Evolutionary conservation across 106 monocot species (phyloP), one percentile per base, ranked within the genome.

Genomic region (Allium sativum): DNA sequence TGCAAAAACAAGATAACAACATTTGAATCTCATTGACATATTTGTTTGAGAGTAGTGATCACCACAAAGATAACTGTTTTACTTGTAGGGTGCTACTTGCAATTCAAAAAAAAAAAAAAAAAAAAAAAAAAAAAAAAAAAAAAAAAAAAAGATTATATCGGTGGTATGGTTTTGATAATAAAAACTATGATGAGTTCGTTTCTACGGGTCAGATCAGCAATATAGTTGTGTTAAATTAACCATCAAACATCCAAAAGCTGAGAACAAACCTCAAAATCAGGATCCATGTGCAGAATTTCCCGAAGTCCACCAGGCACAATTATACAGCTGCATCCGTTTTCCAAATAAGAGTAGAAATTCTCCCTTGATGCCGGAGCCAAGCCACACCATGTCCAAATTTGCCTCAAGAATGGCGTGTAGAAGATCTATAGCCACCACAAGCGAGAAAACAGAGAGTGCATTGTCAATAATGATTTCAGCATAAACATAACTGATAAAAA

Each of bases 361-460:
- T 84, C 78, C 67, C 73, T 95, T 9, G 86, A 68, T 17, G 84
- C 89, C 42, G 95, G 76, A 11, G 76, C 59, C 41, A 90, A 71
- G 21, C 90, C 95, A 45, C 84, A 60, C 90, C 90, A 96, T 50
- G 95, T 82, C 86, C 87, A 90, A 20, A 96, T 72, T n/a, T 96
- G 95, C 70, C 90, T 87, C 8, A 96, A 56, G 47, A 96, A 79
- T 56, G 89, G 95, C 9, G 84, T 90, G 40, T 84, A 76, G 80
- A 96, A 90, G 40, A 86, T 86, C 89, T 95, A 55, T 1, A 6
- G 65, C n/a, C 51, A 64, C 42, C 42, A 22, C 10, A 20, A 7
- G 1, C 61, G 20, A 12, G 16, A 55, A 42, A 20, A 17, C 3
- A 20, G 22, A 61, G 5, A 41, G 7, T 12, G 31, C 3, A 22